Percentiles rank a stretch among this genome's conserved stretches.
Conservation (phyloP, 1,284 basidiomycete genomes). For the Entoloma clypeatum region DNA sequence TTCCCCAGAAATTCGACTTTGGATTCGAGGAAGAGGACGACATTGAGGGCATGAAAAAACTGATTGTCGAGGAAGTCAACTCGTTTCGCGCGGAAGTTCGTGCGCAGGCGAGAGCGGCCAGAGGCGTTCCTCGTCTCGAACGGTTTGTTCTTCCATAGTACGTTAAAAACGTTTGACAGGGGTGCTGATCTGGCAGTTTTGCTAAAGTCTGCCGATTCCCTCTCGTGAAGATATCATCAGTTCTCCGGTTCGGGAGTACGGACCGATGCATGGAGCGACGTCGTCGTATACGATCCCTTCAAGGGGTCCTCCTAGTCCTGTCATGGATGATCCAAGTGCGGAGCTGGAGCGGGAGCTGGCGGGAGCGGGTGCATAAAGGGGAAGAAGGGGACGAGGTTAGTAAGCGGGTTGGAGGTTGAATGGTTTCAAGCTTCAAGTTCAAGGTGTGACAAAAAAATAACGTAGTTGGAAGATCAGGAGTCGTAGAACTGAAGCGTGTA, state of each 20-base stretch:
- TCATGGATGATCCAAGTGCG: slow-evolving; percentile 82
- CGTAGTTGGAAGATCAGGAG: too few species aligned
- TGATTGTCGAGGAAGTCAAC: slow-evolving; percentile 94
- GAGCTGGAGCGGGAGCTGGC: slow-evolving; percentile 85
- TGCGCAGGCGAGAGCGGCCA: slow-evolving; percentile 64
- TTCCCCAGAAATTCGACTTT: slow-evolving; percentile 96
- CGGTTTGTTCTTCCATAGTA: slow-evolving; percentile 53
- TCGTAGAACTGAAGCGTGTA: too few species aligned
- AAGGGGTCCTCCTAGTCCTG: slow-evolving; percentile 48
- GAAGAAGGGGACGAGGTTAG: too few species aligned
- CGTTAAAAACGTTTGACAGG: too few species aligned
- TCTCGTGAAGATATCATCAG: slow-evolving; percentile 74
- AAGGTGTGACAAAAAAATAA: too few species aligned
- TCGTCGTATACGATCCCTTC: slow-evolving; percentile 55
- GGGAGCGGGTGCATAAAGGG: slow-evolving; percentile 31
- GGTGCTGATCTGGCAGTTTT: slow-evolving; percentile 8
- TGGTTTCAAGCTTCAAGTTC: too few species aligned
- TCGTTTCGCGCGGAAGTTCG: slow-evolving; percentile 86
- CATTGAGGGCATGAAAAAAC: slow-evolving; percentile 94
- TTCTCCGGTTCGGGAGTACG: slow-evolving; percentile 69
- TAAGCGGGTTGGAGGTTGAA: too few species aligned
- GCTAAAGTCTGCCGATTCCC: slow-evolving; percentile 65
- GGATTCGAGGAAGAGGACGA: slow-evolving; percentile 96
- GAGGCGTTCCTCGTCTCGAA: slow-evolving; percentile 69
- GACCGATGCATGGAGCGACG: slow-evolving; percentile 62